Evolutionary conservation across 83 land plant genomes (phyloP).

Genomic region (Isoetes engelmannii): DNA sequence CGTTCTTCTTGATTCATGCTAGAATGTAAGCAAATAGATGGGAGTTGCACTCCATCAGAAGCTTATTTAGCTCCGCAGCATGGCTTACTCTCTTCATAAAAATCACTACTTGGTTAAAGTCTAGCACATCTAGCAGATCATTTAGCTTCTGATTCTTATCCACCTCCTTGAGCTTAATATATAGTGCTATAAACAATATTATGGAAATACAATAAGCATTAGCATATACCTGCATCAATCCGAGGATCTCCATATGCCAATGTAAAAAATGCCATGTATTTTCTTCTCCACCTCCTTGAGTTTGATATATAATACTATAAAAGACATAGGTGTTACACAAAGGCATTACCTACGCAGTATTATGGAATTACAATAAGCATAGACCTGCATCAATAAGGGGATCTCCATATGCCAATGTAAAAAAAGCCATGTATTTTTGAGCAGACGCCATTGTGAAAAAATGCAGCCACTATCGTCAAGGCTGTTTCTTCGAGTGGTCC

Average conservation of each 20-base stretch:
- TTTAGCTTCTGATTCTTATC: slow-evolving; percentile 96
- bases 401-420: slow-evolving; percentile 86
- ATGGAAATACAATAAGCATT: too few species aligned
- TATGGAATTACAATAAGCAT: too few species aligned
- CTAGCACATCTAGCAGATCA: slow-evolving; percentile 94
- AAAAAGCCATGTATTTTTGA: slow-evolving; percentile 54
- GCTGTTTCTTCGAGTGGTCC: neutral
- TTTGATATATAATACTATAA: slow-evolving; percentile 96
- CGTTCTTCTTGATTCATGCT: slow-evolving; percentile 98
- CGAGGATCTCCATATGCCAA: slow-evolving; percentile 96
- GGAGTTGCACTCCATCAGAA: slow-evolving; percentile 92
- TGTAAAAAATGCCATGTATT: slow-evolving; percentile 49
- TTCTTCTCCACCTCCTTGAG: slow-evolving; percentile 77
- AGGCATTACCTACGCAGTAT: too few species aligned
- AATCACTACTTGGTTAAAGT: slow-evolving; percentile 98
- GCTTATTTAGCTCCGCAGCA: slow-evolving; percentile 95
- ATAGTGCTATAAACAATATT: slow-evolving; percentile 62
- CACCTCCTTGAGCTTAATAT: slow-evolving; percentile 87
- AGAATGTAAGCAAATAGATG: slow-evolving; percentile 92
- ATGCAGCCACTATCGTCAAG: neutral
- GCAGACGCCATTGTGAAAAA: slow-evolving; percentile 22
- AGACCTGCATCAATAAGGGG: slow-evolving; percentile 94
- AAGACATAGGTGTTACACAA: too few species aligned
- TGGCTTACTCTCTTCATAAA: slow-evolving; percentile 94
- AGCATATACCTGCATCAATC: slow-evolving; percentile 77